Conservation (phyloP, 768 basidiomycete species). For the Xanthoconium purpureum region DNA sequence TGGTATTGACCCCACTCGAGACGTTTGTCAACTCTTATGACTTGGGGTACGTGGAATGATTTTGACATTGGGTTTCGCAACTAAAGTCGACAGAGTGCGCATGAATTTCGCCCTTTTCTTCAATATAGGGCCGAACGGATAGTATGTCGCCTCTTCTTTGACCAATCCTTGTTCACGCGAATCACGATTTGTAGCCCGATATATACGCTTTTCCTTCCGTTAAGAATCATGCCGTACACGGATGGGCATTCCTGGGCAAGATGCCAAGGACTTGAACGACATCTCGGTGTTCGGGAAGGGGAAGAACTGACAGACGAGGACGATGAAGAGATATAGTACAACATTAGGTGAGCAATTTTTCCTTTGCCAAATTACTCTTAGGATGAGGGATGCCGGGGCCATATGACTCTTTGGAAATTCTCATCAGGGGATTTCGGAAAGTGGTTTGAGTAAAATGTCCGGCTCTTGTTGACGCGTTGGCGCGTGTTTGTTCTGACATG, state of each 20-base stretch:
- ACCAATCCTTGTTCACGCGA: background rate
- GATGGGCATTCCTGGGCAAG: slow-evolving; percentile 84
- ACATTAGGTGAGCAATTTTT: slow-evolving; percentile 4
- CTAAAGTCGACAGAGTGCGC: slow-evolving; percentile 32
- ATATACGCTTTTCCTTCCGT: slow-evolving; percentile 78
- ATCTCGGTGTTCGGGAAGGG: slow-evolving; percentile 61
- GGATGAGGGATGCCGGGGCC: slow-evolving; percentile 75
- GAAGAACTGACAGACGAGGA: slow-evolving; percentile 91
- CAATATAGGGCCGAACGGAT: slow-evolving; percentile 75
- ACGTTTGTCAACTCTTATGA: slow-evolving; percentile 90
- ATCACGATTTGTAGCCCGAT: slow-evolving; percentile 48
- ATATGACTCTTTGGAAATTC: slow-evolving; percentile 65
- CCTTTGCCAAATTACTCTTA: background rate
- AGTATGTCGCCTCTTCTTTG: slow-evolving; percentile 53
- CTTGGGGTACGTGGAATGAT: slow-evolving; percentile 54
- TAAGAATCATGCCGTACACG: slow-evolving; percentile 75
- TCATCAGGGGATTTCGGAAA: slow-evolving; percentile 20
- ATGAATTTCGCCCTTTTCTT: slow-evolving; percentile 83
- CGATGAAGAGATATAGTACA: slow-evolving; percentile 29
- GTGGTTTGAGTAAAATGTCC: slow-evolving; percentile 22
- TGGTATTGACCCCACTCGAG: slow-evolving; percentile 34
- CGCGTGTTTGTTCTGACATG: slow-evolving; percentile 21
- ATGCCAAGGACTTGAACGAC: slow-evolving; percentile 56
- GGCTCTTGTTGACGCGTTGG: slow-evolving; percentile 12
- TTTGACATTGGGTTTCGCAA: background rate